These are phyloP conservation scores for Neurospora tetraspora DNA, from an alignment of 495 filamentous ascomycete species.

Conservation along the genomic window DNA sequence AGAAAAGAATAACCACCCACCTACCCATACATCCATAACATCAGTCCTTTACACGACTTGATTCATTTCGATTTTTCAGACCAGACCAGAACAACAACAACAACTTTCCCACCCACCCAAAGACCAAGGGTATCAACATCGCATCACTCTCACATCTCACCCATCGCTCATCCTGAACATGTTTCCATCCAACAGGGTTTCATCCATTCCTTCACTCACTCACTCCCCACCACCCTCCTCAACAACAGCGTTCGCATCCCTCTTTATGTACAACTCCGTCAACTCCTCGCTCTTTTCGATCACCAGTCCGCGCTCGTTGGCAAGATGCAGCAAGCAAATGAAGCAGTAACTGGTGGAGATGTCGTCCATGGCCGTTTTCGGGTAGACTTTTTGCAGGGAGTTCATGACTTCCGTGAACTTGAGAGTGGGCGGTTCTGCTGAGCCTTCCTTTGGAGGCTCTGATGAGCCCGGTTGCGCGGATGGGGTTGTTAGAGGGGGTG, in stretches of 20 bases:
- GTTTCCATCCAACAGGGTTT: too few relatives aligned
- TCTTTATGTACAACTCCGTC: constrained; percentile 46
- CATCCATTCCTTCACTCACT: not conserved
- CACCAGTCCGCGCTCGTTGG: constrained; percentile 91
- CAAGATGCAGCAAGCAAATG: constrained; percentile 90
- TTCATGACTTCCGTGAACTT: constrained; percentile 91
- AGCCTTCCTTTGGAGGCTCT: not conserved
- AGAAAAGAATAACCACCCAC: not conserved
- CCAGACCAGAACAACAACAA: not conserved
- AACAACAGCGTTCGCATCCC: constrained; percentile 46
- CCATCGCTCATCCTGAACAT: too few relatives aligned
- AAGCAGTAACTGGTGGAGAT: constrained; percentile 97
- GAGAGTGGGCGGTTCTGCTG: constrained; percentile 21
- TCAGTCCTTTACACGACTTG: not conserved
- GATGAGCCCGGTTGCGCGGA: constrained; percentile 20
- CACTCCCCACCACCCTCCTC: constrained; percentile 27
- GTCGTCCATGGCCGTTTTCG: constrained; percentile 72
- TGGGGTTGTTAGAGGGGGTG: not conserved
- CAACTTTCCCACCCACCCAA: not conserved
- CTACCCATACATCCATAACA: too few relatives aligned
- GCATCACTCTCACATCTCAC: not conserved
- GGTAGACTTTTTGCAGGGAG: constrained; percentile 74
- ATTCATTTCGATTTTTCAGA: not conserved
- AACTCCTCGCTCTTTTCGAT: constrained; percentile 49
- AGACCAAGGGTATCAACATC: not conserved